Base-by-base conservation (phyloP, 768 basidiomycete genomes). In the Neoboletus magnificus region DNA sequence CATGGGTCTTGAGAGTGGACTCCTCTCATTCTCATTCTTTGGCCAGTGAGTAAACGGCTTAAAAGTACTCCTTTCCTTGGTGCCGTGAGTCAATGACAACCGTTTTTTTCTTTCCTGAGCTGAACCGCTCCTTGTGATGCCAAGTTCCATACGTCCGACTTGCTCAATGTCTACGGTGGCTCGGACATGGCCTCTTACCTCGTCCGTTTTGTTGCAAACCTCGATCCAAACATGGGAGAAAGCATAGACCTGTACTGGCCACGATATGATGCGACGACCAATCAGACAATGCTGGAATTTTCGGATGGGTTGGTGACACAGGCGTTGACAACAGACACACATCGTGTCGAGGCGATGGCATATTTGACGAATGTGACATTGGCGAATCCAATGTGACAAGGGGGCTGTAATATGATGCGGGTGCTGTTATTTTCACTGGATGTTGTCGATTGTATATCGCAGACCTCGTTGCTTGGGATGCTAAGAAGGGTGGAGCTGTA, bases 111-210 rank as follows among this genome's bases (percentile, higher is more conserved):
- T 16, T 32, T 40, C 4, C 29, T 20, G 25, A 1, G 18, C n/a
- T 52, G 5, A 50, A 15, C 37, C 10, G 15, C 20, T 15, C 16
- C 9, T 15, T 12, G 20, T 30, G 30, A 33, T 6, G 5, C 13
- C 33, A 81, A n/a, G 78, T 67, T 71, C 20, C 82, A 83, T 54
- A 62, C 60, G 15, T 73, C 76, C 0, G 79, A 83, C 58, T 18
- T 81, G 6, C 50, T 72, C 15, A 72, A 77, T 27, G 63, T 77
- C 18, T 82, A 77, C 52, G 70, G 67, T 0, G 73, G 68, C 3
- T 72, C 72, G n/a, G 77, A 80, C 54, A 66, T 82, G 61, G 65
- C 76, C 5, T 62, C 81, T 76, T 64, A 66, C 45, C 55, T 66
- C 30, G 51, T 64, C 27, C 65, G 65, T 25, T 64, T 64, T 25